Evolutionary conservation across 352 stramenopile species (phyloP), one percentile per base, ranked within the genome.

Genomic region (Blastocystis sp.): DNA sequence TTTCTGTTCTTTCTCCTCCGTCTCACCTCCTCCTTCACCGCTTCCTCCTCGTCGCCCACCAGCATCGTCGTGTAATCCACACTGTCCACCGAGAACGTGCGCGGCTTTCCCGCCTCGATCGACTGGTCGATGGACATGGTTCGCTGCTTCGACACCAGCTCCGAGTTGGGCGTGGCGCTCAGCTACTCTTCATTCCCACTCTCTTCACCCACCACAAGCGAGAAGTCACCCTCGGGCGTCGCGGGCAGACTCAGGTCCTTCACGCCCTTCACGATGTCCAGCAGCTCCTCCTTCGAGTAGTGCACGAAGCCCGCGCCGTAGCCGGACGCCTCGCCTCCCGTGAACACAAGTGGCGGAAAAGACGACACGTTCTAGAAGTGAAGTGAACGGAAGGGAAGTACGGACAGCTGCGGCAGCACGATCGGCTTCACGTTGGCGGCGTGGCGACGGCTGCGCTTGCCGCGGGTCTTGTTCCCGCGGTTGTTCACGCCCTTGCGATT

Each of bases 61-160:
- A 87, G 42, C 77, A 87, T 87, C 42, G 62, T 77, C 52, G 77
- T 87, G 24, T 87, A 87, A 21, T 87, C 77, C 38, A 87, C 77
- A 6, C 48, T 76, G 34, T 87, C 77, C 43, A 87, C 77, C 0
- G 54, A 78, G 52, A 71, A 87, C 24, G 77, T 76, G 7, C 77
- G 77, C 24, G 77, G 77, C 24, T 24, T 76, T 62, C 77, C 77
- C 21, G 42, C 24, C 45, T 24, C 62, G 43, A 78, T 3, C 45
- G 77, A 74, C 48, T n/a, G 11, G 38, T 87, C 77, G 14, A 87
- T 87, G 42, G 77, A 87, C 63, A 71, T 54, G 1, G 77, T 87
- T n/a, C 77, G 62, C 42, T 77, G 62, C 57, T 87, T 87, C 43
- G 34, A n/a, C 52, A 78, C 77, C 52, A 87, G 45, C 42, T 87